Evolutionary conservation across 129 eudicot species (phyloP), one percentile per base, ranked within the genome.

Genomic region (Tagetes patula): DNA sequence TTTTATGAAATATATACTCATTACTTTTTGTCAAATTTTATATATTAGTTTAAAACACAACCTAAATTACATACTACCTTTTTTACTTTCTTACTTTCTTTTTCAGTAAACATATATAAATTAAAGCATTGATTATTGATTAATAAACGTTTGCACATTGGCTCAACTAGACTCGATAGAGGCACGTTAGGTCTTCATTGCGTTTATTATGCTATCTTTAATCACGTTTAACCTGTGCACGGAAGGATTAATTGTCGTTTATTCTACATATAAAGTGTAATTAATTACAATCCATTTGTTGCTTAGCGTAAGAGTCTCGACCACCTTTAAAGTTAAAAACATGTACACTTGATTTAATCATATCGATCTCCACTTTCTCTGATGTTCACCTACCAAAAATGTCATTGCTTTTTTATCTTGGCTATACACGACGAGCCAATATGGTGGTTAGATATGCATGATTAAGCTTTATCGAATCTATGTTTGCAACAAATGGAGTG

Each of bases 401-500:
- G 67, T 52, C 69, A 32, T 76, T 30, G 30, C 68, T 32, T 67
- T 59, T 55, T 33, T 11, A 34, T 46, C 74, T 5, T 31, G 11
- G 5, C 13, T 54, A 30, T 43, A 56, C 60, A 67, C 80, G 45
- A 32, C 40, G 2, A 34, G 46, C 67, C 34, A 31, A 78, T 52
- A 63, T 52, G 73, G 34, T 71, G 60, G 58, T 63, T 63, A 34
- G 67, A 64, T 41, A 78, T 78, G 13, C 49, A 78, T 78, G 13
- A 63, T 78, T 78, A 54, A 54, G 60, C 53, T 64, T 69, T 43
- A 52, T 34, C 61, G 5, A 68, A 31, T 46, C 69, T 58, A 68
- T 14, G 55, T 70, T 71, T 39, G 77, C 60, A 53, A 64, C 42
- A 78, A 36, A 72, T 78, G 69, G 78, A 79, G 63, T 79, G 42